These are phyloP conservation scores for Posidonia oceanica DNA, from an alignment of 116 monocot genomes.

Conservation along the genomic window DNA sequence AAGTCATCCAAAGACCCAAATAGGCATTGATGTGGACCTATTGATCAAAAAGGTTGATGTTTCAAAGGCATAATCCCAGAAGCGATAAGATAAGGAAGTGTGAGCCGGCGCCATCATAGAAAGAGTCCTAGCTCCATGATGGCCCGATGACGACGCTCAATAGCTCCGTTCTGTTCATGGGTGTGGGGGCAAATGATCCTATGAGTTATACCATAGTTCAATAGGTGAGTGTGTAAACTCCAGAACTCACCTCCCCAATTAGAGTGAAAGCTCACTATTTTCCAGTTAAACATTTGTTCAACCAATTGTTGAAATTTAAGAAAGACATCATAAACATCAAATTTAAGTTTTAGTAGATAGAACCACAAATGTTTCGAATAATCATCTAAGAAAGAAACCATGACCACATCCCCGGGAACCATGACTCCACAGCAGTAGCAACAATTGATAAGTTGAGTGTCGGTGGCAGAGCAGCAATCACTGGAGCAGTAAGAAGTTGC, in stretches of 20 bases:
- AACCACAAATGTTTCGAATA: too few relatives aligned
- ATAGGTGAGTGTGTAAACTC: background rate
- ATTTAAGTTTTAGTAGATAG: too few relatives aligned
- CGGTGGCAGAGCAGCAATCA: too few relatives aligned
- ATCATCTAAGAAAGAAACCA: too few relatives aligned
- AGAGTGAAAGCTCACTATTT: background rate
- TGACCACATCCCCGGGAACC: too few relatives aligned
- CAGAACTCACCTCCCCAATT: background rate
- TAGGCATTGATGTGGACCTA: background rate
- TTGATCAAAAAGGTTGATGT: background rate
- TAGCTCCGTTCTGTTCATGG: background rate
- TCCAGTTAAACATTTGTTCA: background rate
- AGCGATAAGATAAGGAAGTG: background rate
- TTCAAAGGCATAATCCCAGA: background rate
- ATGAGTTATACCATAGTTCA: background rate
- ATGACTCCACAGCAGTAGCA: too few relatives aligned
- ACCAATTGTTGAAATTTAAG: background rate
- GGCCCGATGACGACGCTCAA: background rate
- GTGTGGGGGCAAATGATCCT: background rate
- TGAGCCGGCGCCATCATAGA: background rate
- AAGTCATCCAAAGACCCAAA: background rate
- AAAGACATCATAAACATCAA: background rate
- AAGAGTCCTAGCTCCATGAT: background rate
- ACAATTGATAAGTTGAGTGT: too few relatives aligned
- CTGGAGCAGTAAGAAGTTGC: too few relatives aligned